These are phyloP conservation scores for Isatis tinctoria DNA, from an alignment of 345 rosid genomes.

Conservation along the genomic window DNA sequence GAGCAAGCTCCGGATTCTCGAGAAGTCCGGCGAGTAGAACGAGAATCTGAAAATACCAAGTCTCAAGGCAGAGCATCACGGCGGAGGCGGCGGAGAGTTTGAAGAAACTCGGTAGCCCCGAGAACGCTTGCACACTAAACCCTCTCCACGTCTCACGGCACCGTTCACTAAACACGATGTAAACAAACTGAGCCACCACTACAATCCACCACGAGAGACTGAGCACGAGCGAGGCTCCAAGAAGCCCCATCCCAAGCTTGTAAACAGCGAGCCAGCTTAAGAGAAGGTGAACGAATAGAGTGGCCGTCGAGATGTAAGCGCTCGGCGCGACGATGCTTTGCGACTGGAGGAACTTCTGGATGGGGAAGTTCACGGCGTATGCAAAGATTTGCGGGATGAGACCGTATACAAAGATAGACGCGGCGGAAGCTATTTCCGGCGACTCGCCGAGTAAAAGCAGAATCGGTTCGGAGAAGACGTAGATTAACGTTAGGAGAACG, in stretches of 20 bases:
- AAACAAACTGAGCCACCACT: conserved; percentile 49
- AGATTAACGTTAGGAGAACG: conserved; percentile 35
- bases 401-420: conserved; percentile 51
- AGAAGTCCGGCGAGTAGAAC: conserved; percentile 58
- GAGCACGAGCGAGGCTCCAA: conserved; percentile 52
- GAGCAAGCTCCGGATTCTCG: conserved; percentile 51
- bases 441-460: conserved; percentile 52
- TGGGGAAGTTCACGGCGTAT: conserved; percentile 56
- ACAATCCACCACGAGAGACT: conserved; percentile 60
- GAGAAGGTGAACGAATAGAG: conserved; percentile 37
- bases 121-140: conserved; percentile 44
- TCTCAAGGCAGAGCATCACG: conserved; percentile 61
- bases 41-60: conserved; percentile 55
- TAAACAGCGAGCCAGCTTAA: conserved; percentile 44
- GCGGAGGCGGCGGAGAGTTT: conserved; percentile 61
- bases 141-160: conserved; percentile 50
- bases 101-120: conserved; percentile 40
- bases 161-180: conserved; percentile 39
- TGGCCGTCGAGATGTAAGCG: conserved; percentile 47
- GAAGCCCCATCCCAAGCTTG: conserved; percentile 40
- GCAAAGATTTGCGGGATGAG: conserved; percentile 63
- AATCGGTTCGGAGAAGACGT: conserved; percentile 45
- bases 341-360: conserved; percentile 55
- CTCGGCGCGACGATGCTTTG: conserved; percentile 60
- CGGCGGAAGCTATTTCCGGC: conserved; percentile 47